A percentile compares a stretch with the other conserved stretches of the same genome.
These are phyloP conservation scores for Taxillus chinensis DNA, from an alignment of 164 flowering plant species.

Conservation along the genomic window DNA sequence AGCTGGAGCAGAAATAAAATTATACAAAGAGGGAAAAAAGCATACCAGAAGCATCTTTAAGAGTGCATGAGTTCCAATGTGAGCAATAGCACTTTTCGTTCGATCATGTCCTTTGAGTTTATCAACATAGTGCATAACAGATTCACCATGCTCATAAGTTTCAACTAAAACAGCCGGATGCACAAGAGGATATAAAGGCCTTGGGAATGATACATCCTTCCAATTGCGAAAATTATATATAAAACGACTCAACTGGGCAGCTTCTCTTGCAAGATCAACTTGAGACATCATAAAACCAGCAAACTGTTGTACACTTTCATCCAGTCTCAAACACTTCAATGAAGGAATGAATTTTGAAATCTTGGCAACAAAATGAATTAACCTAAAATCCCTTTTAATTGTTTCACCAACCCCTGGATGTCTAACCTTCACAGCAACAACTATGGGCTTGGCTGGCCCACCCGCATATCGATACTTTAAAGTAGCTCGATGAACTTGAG, in stretches of 20 bases:
- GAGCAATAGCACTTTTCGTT: constrained; percentile 61
- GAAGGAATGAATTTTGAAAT: constrained; percentile 52
- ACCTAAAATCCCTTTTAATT: constrained; percentile 59
- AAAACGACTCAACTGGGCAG: constrained; percentile 77
- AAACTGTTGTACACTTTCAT: constrained; percentile 80
- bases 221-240: constrained; percentile 70
- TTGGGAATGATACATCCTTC: constrained; percentile 81
- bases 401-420: constrained; percentile 85
- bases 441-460: constrained; percentile 40
- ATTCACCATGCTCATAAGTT: constrained; percentile 74
- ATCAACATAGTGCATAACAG: constrained; percentile 54
- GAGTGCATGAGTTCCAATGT: constrained; percentile 79
- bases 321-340: constrained; percentile 69
- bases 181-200: constrained; percentile 75
- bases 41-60: constrained; percentile 81
- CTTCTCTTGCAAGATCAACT: constrained; percentile 90
- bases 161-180: constrained; percentile 91
- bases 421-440: constrained; percentile 83
- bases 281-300: constrained; percentile 84
- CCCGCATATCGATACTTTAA: constrained; percentile 48
- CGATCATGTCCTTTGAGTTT: constrained; percentile 42
- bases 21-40: not conserved
- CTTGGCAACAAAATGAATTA: constrained; percentile 55
- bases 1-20: too few species aligned
- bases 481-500: constrained; percentile 76